phyloP scores from a whole-genome alignment of 345 rosid genomes.

The Combretum micranthum region DNA sequence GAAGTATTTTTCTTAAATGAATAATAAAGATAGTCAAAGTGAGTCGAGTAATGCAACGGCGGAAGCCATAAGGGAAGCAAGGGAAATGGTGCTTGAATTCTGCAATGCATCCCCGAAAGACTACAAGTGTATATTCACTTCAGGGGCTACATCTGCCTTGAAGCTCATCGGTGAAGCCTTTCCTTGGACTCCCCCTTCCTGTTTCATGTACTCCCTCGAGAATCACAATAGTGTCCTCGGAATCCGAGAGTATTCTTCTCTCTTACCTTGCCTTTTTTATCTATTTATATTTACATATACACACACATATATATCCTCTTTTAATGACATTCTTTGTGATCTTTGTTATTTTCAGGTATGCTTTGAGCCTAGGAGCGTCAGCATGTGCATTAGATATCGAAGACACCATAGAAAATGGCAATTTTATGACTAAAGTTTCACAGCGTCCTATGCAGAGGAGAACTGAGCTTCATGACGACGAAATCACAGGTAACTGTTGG shows the following conservation, averaged over 20 bases:
- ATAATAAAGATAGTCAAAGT: constrained; percentile 70
- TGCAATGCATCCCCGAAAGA: constrained; percentile 82
- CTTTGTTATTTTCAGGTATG: constrained; percentile 49
- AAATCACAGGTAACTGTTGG: constrained; percentile 36
- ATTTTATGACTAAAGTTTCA: constrained; percentile 32
- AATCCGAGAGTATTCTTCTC: constrained; percentile 83
- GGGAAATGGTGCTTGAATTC: constrained; percentile 83
- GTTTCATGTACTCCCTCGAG: constrained; percentile 80
- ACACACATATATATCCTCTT: too few species aligned
- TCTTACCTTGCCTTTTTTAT: background rate
- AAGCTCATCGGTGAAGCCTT: constrained; percentile 91
- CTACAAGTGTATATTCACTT: constrained; percentile 82
- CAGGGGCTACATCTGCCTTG: constrained; percentile 94
- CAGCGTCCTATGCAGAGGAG: constrained; percentile 54
- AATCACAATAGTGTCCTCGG: constrained; percentile 98
- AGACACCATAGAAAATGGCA: constrained; percentile 22
- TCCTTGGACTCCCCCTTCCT: constrained; percentile 69
- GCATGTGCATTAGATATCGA: constrained; percentile 77
- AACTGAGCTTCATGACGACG: constrained; percentile 23
- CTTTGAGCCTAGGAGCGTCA: constrained; percentile 73
- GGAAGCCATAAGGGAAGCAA: constrained; percentile 64
- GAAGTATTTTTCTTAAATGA: constrained; percentile 5
- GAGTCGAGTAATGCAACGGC: constrained; percentile 57
- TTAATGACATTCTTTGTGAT: background rate
- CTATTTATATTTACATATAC: too few species aligned